Conservation (phyloP, 768 basidiomycete species). For the Collybia mongolica region DNA sequence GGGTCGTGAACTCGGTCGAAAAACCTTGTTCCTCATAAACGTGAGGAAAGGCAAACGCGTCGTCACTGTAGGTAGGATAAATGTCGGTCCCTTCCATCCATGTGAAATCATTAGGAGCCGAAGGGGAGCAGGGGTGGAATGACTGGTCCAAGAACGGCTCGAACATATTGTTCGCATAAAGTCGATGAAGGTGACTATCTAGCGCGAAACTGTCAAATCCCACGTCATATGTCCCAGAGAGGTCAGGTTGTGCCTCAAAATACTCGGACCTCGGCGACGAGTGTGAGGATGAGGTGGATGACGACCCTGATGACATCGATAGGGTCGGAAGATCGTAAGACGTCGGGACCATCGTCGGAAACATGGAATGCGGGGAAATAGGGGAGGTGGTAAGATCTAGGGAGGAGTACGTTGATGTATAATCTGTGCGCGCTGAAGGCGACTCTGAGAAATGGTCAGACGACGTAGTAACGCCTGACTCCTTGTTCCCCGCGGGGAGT, state of each 20-base stretch:
- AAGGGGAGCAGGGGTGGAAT: slow-evolving; percentile 29
- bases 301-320: slow-evolving; percentile 30
- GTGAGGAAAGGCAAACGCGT: slow-evolving; percentile 16
- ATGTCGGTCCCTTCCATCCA: slow-evolving; percentile 36
- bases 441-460: slow-evolving; percentile 8
- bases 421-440: slow-evolving; percentile 10
- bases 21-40: slow-evolving; percentile 17
- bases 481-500: slow-evolving; percentile 39
- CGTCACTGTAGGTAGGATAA: slow-evolving; percentile 28
- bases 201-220: slow-evolving; percentile 28
- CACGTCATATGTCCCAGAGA: slow-evolving; percentile 28
- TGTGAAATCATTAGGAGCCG: slow-evolving; percentile 22
- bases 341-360: background rate
- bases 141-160: slow-evolving; percentile 36
- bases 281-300: slow-evolving; percentile 32
- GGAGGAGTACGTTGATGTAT: slow-evolving; percentile 5
- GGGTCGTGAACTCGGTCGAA: slow-evolving; percentile 11
- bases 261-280: slow-evolving; percentile 39
- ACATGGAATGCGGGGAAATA: slow-evolving; percentile 15
- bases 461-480: slow-evolving; percentile 27
- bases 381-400: slow-evolving; percentile 8
- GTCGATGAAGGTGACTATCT: slow-evolving; percentile 28
- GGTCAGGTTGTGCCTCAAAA: slow-evolving; percentile 29
- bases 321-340: slow-evolving; percentile 17
- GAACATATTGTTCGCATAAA: slow-evolving; percentile 33